Evolutionary conservation across 306 rosid species (phyloP).

Genomic region (Dicorynia guianensis): DNA sequence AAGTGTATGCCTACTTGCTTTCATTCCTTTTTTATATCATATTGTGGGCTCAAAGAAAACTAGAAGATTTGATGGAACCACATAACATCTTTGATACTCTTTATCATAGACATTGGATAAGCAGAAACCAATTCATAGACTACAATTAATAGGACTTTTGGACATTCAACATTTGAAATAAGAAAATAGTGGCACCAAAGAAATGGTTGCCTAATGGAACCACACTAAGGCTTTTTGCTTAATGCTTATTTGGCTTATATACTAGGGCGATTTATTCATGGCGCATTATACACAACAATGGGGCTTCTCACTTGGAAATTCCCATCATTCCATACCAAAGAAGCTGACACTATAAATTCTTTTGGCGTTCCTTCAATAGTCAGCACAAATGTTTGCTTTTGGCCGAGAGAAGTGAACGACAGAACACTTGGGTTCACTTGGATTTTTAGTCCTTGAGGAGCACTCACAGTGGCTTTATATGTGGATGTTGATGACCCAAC

Average conservation of each 20-base stretch:
- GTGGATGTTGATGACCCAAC: conserved; percentile 53
- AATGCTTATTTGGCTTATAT: not conserved
- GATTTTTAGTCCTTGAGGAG: conserved; percentile 43
- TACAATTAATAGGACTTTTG: not conserved
- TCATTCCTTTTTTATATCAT: too few species aligned
- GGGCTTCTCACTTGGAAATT: conserved; percentile 58
- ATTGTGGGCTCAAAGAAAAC: not conserved
- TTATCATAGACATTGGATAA: too few species aligned
- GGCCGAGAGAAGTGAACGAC: conserved; percentile 45
- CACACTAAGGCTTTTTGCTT: not conserved
- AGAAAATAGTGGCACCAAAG: not conserved
- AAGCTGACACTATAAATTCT: conserved; percentile 37
- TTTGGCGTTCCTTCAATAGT: conserved; percentile 40
- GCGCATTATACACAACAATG: conserved; percentile 40
- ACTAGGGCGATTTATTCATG: not conserved
- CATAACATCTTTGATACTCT: not conserved
- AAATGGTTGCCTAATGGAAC: not conserved
- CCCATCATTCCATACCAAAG: conserved; percentile 62
- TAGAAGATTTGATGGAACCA: not conserved
- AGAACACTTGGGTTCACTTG: conserved; percentile 50
- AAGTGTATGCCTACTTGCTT: too few species aligned
- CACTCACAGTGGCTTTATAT: conserved; percentile 42
- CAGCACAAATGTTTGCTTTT: conserved; percentile 39
- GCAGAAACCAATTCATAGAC: not conserved
- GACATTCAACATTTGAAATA: not conserved